A percentile compares a stretch with the other conserved stretches of the same genome.
Conservation (phyloP, 331 rosid species). For the Rhamnella rubrinervis region DNA sequence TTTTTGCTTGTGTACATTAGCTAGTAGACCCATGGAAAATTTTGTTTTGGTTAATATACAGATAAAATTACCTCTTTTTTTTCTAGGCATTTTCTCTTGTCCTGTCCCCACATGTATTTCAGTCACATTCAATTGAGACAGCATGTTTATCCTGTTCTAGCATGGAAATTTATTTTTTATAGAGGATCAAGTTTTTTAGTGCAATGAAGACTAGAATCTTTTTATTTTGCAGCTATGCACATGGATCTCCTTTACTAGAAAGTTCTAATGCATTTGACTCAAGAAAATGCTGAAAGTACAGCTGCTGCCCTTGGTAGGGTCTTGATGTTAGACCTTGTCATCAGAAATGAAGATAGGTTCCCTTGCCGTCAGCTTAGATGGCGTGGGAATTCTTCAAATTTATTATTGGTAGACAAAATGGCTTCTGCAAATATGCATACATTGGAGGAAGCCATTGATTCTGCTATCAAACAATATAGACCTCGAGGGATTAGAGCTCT, state of each 20-base stretch:
- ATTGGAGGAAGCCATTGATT: constrained; percentile 58
- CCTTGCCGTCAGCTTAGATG: constrained; percentile 92
- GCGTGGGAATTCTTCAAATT: constrained; percentile 94
- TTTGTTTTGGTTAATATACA: neutral
- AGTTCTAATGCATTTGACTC: constrained; percentile 71
- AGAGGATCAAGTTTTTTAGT: constrained; percentile 6
- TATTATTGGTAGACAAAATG: constrained; percentile 69
- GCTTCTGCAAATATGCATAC: constrained; percentile 47
- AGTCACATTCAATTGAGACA: neutral
- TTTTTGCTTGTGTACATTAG: neutral
- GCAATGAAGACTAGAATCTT: constrained; percentile 19
- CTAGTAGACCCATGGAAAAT: too few relatives aligned
- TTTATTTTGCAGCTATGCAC: constrained; percentile 69
- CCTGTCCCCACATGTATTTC: neutral
- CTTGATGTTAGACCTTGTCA: constrained; percentile 85
- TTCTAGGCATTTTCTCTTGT: neutral
- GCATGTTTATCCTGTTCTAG: neutral
- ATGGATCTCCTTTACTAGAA: constrained; percentile 90
- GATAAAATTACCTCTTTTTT: neutral
- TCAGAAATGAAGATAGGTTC: constrained; percentile 96
- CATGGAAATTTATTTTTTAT: neutral
- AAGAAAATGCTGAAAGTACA: constrained; percentile 64
- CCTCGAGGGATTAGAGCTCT: constrained; percentile 61
- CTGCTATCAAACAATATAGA: constrained; percentile 60
- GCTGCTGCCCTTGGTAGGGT: constrained; percentile 86